Conservation (phyloP, 2,329 filamentous ascomycete species). For the Stachybotrys elegans region DNA sequence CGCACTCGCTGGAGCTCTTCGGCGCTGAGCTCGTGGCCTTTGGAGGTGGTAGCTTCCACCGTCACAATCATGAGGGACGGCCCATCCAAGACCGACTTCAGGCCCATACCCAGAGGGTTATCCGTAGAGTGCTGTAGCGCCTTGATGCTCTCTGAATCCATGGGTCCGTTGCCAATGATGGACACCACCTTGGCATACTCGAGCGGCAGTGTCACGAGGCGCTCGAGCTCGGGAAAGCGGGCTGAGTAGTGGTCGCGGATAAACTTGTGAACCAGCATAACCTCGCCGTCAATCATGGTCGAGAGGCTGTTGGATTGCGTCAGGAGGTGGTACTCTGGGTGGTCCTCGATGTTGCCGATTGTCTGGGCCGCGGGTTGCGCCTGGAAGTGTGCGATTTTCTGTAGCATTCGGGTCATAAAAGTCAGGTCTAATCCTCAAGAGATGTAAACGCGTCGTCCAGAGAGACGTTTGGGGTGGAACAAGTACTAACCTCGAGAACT, state of each 20-base stretch:
- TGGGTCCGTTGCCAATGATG: slow-evolving; percentile 86
- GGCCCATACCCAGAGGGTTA: slow-evolving; percentile 69
- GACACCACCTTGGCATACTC: slow-evolving; percentile 95
- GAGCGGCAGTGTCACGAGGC: slow-evolving; percentile 81
- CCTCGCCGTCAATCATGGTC: slow-evolving; percentile 88
- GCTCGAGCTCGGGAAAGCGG: slow-evolving; percentile 88
- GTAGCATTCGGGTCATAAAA: slow-evolving; percentile 39
- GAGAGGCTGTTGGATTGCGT: slow-evolving; percentile 87
- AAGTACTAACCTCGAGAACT: slow-evolving; percentile 69
- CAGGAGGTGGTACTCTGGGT: slow-evolving; percentile 83
- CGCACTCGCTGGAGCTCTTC: slow-evolving; percentile 70
- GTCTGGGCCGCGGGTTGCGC: slow-evolving; percentile 60
- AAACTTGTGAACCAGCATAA: slow-evolving; percentile 91
- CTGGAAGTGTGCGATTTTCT: slow-evolving; percentile 80
- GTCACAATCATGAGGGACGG: slow-evolving; percentile 94
- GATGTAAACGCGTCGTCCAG: slow-evolving; percentile 56
- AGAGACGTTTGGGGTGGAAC: slow-evolving; percentile 15
- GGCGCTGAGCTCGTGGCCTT: slow-evolving; percentile 71
- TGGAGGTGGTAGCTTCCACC: slow-evolving; percentile 86
- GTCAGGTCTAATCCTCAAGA: slow-evolving; percentile 63
- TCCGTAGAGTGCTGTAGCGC: slow-evolving; percentile 68
- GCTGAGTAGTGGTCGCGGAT: slow-evolving; percentile 93
- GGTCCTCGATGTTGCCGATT: slow-evolving; percentile 82
- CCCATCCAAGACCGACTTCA: slow-evolving; percentile 79
- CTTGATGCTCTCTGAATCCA: slow-evolving; percentile 78